Conservation (phyloP, 768 basidiomycete species). For the Wakefieldia striispora region DNA sequence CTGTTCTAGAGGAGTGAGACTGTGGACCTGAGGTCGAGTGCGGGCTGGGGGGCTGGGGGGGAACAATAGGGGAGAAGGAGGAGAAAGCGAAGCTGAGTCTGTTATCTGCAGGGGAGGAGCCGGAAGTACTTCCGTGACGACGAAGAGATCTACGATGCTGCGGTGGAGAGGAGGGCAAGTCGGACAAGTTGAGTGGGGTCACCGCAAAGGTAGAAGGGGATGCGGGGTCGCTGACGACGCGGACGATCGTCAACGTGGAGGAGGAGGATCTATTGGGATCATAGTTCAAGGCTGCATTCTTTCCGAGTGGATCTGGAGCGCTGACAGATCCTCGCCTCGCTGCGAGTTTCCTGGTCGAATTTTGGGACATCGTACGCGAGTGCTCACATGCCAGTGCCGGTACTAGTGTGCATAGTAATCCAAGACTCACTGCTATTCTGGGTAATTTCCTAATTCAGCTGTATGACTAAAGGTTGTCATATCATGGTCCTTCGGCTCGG, state of each 20-base stretch:
- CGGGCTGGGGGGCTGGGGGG: slow-evolving; percentile 18
- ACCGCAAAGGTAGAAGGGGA: slow-evolving; percentile 19
- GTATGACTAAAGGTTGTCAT: not conserved
- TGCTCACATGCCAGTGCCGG: not conserved
- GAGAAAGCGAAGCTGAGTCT: slow-evolving; percentile 66
- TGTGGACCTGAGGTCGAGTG: slow-evolving; percentile 27
- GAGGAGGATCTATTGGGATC: slow-evolving; percentile 55
- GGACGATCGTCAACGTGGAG: slow-evolving; percentile 73
- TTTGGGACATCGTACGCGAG: slow-evolving; percentile 25
- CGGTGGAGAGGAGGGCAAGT: slow-evolving; percentile 23
- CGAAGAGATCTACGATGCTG: slow-evolving; percentile 32
- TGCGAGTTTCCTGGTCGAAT: slow-evolving; percentile 36
- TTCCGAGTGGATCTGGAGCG: slow-evolving; percentile 67
- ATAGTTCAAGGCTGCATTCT: slow-evolving; percentile 50
- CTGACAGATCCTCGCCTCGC: slow-evolving; percentile 64
- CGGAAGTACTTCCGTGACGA: slow-evolving; percentile 31
- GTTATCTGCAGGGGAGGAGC: slow-evolving; percentile 25
- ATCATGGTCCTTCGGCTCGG: slow-evolving; percentile 3
- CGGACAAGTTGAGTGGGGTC: slow-evolving; percentile 23
- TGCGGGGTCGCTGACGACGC: slow-evolving; percentile 42
- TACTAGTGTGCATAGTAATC: slow-evolving; percentile 2
- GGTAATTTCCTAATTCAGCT: slow-evolving; percentile 6
- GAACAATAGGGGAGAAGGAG: slow-evolving; percentile 46
- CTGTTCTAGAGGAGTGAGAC: slow-evolving; percentile 32
- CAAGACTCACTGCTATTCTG: not conserved